Percentiles rank a stretch among this genome's conserved stretches.
Conservation (phyloP, 371 early-diverging fungal genomes). For the Gilbertella persicaria region DNA sequence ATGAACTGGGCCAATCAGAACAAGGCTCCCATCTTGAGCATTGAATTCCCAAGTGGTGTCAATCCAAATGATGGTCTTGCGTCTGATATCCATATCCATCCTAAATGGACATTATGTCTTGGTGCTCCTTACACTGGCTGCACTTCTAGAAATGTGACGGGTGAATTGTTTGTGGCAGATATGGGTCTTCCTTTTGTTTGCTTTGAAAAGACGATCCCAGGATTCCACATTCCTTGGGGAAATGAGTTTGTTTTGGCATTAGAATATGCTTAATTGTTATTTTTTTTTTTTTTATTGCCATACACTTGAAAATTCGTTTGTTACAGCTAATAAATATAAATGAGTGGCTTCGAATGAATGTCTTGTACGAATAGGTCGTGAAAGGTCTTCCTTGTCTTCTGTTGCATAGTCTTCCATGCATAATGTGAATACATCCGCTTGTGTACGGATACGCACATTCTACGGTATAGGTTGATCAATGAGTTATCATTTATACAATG, state of each 20-base stretch:
- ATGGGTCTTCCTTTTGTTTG: conserved; percentile 69
- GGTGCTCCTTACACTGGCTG: conserved; percentile 76
- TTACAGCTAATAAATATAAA: neutral
- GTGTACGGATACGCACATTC: neutral
- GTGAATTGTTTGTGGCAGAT: conserved; percentile 80
- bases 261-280: conserved; percentile 42
- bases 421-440: neutral
- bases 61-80: conserved; percentile 52
- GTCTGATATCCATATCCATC: conserved; percentile 45
- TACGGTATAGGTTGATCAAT: neutral
- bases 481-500: too few species aligned
- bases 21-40: conserved; percentile 68
- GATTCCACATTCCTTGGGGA: conserved; percentile 74
- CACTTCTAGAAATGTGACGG: conserved; percentile 56
- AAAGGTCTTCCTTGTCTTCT: neutral
- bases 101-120: conserved; percentile 79
- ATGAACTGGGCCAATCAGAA: conserved; percentile 80
- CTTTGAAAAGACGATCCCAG: conserved; percentile 53
- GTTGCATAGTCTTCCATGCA: neutral
- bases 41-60: conserved; percentile 78
- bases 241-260: conserved; percentile 73
- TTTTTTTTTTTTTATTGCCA: neutral
- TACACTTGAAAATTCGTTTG: neutral
- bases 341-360: neutral
- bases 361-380: neutral